Evolutionary conservation across 2,329 filamentous ascomycete species (phyloP).

Genomic region (Arthrinium phaeospermum): DNA sequence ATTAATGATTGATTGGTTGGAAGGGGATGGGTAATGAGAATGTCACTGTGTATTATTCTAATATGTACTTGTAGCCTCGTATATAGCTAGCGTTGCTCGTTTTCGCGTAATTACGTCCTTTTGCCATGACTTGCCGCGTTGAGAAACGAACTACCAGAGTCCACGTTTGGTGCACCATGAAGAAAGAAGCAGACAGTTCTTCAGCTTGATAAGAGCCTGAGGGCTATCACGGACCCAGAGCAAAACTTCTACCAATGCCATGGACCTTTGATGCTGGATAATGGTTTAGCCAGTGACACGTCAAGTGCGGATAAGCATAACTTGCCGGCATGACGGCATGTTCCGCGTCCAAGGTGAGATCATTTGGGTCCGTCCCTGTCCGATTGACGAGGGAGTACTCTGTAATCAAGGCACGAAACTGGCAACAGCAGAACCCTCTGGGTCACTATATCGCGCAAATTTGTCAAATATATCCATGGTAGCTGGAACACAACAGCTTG

Average conservation of each 20-base stretch:
- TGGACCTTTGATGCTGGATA: not conserved
- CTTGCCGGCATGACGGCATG: not conserved
- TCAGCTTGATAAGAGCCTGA: not conserved
- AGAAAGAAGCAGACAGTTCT: not conserved
- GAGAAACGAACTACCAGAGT: not conserved
- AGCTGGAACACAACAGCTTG: not conserved
- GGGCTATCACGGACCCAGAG: not conserved
- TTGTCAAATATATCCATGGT: not conserved
- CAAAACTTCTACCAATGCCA: not conserved
- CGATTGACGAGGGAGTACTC: not conserved
- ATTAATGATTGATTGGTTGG: not conserved
- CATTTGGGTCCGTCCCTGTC: not conserved
- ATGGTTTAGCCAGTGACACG: not conserved
- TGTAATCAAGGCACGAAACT: not conserved
- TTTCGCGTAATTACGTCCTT: not conserved
- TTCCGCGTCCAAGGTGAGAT: not conserved
- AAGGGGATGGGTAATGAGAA: not conserved
- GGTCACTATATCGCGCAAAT: not conserved
- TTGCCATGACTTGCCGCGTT: no score
- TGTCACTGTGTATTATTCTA: not conserved
- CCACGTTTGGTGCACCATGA: not conserved
- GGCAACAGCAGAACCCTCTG: not conserved
- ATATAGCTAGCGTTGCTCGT: not conserved
- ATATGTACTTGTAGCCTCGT: conserved; percentile 7
- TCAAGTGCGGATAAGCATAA: not conserved